Evolutionary conservation across 2,329 filamentous ascomycete genomes (phyloP), one percentile per base, ranked within the genome.

Genomic region (Xylaria sp.): DNA sequence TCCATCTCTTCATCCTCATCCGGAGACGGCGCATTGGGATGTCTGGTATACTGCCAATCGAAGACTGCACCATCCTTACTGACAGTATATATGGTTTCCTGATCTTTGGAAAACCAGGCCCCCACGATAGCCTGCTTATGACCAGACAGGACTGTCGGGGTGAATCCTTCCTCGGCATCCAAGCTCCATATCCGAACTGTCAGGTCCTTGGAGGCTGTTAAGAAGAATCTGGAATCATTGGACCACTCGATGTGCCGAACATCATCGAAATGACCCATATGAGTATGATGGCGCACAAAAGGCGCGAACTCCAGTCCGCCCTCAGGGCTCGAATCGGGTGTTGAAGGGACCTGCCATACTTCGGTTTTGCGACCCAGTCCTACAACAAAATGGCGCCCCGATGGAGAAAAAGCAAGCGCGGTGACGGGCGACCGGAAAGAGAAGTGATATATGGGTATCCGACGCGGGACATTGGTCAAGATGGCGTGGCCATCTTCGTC

Each of bases 11-110:
- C 87, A 57, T 89, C 86, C 36, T 88, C 84, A 31, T 86, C 84
- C 46, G 85, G 83, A 6, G 79, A 78, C 17, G 86, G 79, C 77
- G 85, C 80, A 81, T 88, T 82, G 77, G 88, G 83, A 76, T 89
- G 84, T 65, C 87, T 78, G 89, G 73, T 87, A 80, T 96, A 99
- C 77, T 93, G 90, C 96, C 96, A 99, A 72, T 92, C 88, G 76
- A 98, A 98, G 0, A 98, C 87, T 2, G 96, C 94, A n/a, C 96
- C 97, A 79, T 99, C 97, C 79, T 97, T 97, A 81, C 95, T 97
- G 72, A 97, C 89, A 0, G 96, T 98, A 79, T 96, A 99, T 63
- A 99, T 97, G 58, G 89, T 93, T 81, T 99, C 97, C 79, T 99
- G 96, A 74, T 97, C 90, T 70, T 92, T 90, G 0, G 94, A 97